A percentile compares a stretch with the other conserved stretches of the same genome.
Evolutionary conservation across 768 basidiomycete species (phyloP).

Genomic region (Leccinum subgranulosum): DNA sequence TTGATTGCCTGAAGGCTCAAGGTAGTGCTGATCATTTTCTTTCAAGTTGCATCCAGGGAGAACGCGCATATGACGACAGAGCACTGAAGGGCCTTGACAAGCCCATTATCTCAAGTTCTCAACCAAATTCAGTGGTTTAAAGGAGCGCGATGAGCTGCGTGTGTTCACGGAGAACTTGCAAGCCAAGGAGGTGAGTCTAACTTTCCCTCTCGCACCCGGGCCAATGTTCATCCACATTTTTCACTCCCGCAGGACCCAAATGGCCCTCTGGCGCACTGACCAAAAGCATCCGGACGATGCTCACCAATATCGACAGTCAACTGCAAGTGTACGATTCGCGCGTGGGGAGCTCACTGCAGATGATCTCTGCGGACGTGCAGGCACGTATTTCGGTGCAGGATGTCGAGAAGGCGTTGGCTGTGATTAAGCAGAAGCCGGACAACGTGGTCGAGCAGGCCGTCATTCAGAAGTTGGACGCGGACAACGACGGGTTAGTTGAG

Average conservation of each 20-base stretch:
- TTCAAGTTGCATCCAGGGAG: conserved; percentile 60
- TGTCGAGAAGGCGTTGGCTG: conserved; percentile 83
- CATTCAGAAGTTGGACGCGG: conserved; percentile 90
- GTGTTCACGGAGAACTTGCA: conserved; percentile 90
- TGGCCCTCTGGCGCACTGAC: conserved; percentile 83
- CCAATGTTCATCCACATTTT: background rate
- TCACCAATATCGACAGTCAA: conserved; percentile 92
- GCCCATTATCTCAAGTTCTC: conserved; percentile 83
- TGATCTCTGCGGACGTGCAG: conserved; percentile 80
- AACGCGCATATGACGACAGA: conserved; percentile 97
- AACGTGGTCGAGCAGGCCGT: conserved; percentile 87
- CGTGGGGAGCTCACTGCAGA: conserved; percentile 45
- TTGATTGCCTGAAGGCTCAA: no score
- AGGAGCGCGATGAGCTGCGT: conserved; percentile 90
- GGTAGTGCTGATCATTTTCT: background rate
- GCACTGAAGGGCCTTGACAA: conserved; percentile 76
- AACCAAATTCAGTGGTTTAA: conserved; percentile 91
- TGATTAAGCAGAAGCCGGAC: conserved; percentile 91
- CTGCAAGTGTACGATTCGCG: conserved; percentile 80
- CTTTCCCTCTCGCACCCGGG: background rate
- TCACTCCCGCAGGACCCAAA: conserved; percentile 57
- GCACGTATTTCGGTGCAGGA: conserved; percentile 89
- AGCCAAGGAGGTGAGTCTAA: conserved; percentile 68
- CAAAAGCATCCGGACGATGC: conserved; percentile 93
- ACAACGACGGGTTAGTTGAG: conserved; percentile 93